A percentile compares a stretch with the other conserved stretches of the same genome.
Conservation (phyloP, 768 basidiomycete species). For the Podaxis sp. region DNA sequence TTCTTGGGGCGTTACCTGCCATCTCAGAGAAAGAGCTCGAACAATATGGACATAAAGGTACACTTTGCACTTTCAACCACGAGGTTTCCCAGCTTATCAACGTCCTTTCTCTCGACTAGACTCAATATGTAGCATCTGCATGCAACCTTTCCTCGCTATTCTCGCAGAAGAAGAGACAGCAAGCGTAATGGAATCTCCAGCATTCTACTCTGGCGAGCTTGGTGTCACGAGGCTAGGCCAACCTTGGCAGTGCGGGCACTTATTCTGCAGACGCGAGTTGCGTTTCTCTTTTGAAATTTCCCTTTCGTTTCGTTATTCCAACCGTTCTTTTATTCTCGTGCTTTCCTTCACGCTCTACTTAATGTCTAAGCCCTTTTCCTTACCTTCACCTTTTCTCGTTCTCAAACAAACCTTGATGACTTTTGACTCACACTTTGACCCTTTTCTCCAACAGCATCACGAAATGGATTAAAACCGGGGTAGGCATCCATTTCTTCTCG, state of each 20-base stretch:
- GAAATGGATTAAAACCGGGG: constrained; percentile 60
- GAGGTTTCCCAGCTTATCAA: neutral
- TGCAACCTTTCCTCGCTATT: constrained; percentile 63
- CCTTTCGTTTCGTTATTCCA: neutral
- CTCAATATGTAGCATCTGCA: constrained; percentile 73
- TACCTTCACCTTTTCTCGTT: neutral
- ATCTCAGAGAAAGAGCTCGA: constrained; percentile 47
- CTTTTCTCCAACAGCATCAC: constrained; percentile 43
- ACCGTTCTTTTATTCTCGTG: neutral
- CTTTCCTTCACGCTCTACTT: neutral
- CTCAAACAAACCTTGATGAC: neutral
- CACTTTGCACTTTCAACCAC: neutral
- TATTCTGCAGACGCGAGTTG: constrained; percentile 83
- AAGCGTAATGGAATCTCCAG: constrained; percentile 74
- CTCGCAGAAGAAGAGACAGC: constrained; percentile 77
- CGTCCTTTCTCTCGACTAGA: constrained; percentile 38
- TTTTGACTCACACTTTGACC: neutral
- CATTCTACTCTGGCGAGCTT: constrained; percentile 62
- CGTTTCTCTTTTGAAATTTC: neutral
- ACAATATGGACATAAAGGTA: constrained; percentile 47
- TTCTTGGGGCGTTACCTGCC: constrained; percentile 19
- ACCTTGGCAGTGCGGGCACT: constrained; percentile 57
- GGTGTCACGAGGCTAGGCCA: constrained; percentile 65
- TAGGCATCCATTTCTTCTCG: constrained; percentile 28
- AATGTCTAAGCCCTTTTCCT: neutral